Evolutionary conservation across 345 rosid genomes (phyloP).

Genomic region (Ailanthus altissimus): DNA sequence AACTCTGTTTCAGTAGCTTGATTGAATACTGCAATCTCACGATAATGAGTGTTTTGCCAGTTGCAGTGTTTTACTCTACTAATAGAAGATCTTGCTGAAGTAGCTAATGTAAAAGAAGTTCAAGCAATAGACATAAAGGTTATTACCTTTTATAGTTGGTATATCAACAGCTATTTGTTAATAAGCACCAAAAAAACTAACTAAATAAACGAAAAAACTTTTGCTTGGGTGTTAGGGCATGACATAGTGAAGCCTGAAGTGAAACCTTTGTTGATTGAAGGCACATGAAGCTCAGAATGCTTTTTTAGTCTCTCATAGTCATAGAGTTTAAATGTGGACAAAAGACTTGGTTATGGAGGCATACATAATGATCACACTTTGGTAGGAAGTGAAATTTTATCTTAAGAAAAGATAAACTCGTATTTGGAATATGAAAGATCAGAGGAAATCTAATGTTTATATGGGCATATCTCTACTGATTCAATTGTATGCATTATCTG

Average conservation of each 20-base stretch:
- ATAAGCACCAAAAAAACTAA: not conserved
- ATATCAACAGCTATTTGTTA: not conserved
- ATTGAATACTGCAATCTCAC: not conserved
- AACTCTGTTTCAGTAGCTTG: not conserved
- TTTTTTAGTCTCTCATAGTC: not conserved
- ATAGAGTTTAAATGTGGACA: not conserved
- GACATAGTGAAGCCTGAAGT: not conserved
- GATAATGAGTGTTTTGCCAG: slow-evolving; percentile 16
- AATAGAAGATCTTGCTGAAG: slow-evolving; percentile 49
- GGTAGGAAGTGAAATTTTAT: not conserved
- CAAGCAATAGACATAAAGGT: slow-evolving; percentile 53
- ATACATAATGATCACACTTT: not conserved
- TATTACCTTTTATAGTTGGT: slow-evolving; percentile 5
- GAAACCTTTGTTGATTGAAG: not conserved
- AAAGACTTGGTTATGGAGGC: slow-evolving; percentile 1
- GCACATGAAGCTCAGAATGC: not conserved
- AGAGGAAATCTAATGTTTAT: not conserved
- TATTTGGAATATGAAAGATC: not conserved
- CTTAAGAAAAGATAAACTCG: not conserved
- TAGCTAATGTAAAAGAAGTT: slow-evolving; percentile 31
- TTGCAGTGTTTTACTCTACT: slow-evolving; percentile 64
- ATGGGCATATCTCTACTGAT: not conserved
- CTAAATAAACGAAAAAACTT: not conserved
- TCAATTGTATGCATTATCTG: not conserved
- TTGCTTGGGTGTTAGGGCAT: not conserved